A percentile compares a stretch with the other conserved stretches of the same genome.
Conservation (phyloP, 1,139 yeast genomes). For the Blastobotrys proliferans region DNA sequence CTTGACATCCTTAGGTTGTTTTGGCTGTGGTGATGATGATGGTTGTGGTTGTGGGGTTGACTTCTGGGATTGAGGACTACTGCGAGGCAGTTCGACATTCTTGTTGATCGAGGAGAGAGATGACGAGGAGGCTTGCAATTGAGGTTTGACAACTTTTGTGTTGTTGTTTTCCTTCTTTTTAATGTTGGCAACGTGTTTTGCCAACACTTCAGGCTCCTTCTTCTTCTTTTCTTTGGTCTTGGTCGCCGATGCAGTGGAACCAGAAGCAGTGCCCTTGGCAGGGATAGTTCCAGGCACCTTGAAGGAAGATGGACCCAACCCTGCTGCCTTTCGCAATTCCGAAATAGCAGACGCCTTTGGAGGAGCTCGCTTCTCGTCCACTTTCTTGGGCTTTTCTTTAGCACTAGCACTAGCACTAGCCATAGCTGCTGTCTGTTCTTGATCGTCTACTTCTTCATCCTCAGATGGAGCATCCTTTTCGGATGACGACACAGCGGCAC, state of each 20-base stretch:
- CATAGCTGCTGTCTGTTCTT: constrained; percentile 1
- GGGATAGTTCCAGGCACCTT: constrained; percentile 4
- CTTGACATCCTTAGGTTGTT: neutral
- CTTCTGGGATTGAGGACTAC: constrained; percentile 5
- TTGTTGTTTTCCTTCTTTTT: neutral
- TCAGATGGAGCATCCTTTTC: constrained; percentile 14
- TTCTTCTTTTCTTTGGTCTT: constrained; percentile 4
- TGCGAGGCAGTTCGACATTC: constrained; percentile 1
- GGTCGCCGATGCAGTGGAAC: neutral
- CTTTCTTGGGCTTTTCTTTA: constrained; percentile 3
- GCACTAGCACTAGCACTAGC: too few species aligned
- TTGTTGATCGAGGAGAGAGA: neutral
- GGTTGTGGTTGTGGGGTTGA: constrained; percentile 1
- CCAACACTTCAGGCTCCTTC: constrained; percentile 2
- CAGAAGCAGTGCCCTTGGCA: neutral
- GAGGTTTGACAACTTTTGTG: neutral
- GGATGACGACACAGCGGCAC: constrained; percentile 1
- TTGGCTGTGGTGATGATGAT: neutral
- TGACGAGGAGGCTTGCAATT: neutral
- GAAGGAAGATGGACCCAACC: constrained; percentile 1
- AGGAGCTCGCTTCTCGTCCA: constrained; percentile 5
- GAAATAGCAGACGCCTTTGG: constrained; percentile 6
- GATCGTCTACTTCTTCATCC: constrained; percentile 4
- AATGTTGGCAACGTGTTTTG: neutral
- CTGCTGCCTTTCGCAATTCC: constrained; percentile 5